Base-by-base conservation (phyloP, 225 moss, liverwort and hornwort genomes). In the Pseudisothecium myosuroides region DNA sequence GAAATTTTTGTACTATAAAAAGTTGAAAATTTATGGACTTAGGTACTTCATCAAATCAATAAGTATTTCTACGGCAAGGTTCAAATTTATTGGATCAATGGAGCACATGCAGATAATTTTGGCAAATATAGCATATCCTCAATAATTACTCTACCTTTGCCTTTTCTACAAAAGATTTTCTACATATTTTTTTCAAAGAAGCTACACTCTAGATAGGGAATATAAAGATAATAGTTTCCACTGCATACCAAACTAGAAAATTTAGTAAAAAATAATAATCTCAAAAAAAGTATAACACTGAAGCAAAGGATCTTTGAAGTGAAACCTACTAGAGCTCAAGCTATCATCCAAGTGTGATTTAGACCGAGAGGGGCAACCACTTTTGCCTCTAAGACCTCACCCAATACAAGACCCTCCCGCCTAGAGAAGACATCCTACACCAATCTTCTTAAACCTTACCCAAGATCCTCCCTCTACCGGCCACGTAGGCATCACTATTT, bases 401-500 rank as follows among this genome's bases (percentile, higher is more conserved):
- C 2, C 12, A 67, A 4, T 0, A 22, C 12, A n/a, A 21, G 22
- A n/a, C 22, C 22, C 2, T 67, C 6, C 0, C 2, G 10, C 7
- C 7, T 3, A 67, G 6, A 67, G 66, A 67, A 67, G 20, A 21
- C 11, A 6, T 21, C 2, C 0, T 0, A 0, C 7, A 21, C 21
- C 21, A 32, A 67, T 20, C 4, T 5, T 11, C 11, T 66, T 34
- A 7, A 32, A 17, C 2, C 3, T 5, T 4, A 17, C 5, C 4
- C 10, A 0, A 17, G 17, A 2, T 17, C 9, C 1, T 64, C 1
- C 1, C 4, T 36, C 6, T 19, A 1, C 5, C 11, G 0, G 14
- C 11, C 4, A 66, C 3, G 6, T 66, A 11, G 36, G 5, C 5
- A 5, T 0, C 66, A 66, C 36, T 19, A 11, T 2, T 1, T n/a